Evolutionary conservation across 208 protist genomes (phyloP).

Genomic region (Trypanosoma theileri): DNA sequence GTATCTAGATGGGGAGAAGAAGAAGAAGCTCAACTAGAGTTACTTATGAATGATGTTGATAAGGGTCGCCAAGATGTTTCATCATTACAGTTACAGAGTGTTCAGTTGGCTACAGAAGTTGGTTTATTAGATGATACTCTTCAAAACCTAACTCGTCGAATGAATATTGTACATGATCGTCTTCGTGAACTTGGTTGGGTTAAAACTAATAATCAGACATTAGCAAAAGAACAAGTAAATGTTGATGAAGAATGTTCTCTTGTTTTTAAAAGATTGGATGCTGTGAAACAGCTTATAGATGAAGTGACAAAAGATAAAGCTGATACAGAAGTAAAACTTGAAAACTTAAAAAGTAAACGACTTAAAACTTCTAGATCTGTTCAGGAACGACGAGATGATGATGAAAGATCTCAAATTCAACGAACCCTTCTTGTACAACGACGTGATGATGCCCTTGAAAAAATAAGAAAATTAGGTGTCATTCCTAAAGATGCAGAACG

Average conservation of each 20-base stretch:
- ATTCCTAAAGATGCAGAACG: constrained; percentile 60
- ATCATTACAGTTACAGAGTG: constrained; percentile 39
- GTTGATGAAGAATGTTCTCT: constrained; percentile 53
- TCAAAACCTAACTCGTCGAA: constrained; percentile 52
- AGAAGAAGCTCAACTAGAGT: constrained; percentile 74
- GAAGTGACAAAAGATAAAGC: constrained; percentile 42
- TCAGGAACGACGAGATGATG: constrained; percentile 63
- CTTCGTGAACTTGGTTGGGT: constrained; percentile 65
- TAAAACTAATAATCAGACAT: constrained; percentile 36
- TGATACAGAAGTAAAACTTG: constrained; percentile 43
- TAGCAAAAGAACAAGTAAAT: constrained; percentile 41
- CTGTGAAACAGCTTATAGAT: constrained; percentile 47
- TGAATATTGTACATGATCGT: constrained; percentile 55
- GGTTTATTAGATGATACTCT: constrained; percentile 73
- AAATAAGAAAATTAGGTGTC: constrained; percentile 93
- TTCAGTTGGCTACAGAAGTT: constrained; percentile 66
- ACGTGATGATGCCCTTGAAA: constrained; percentile 81
- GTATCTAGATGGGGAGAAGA: constrained; percentile 48
- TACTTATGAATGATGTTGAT: constrained; percentile 47
- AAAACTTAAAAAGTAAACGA: constrained; percentile 41
- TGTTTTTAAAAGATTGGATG: constrained; percentile 44
- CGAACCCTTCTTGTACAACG: constrained; percentile 71
- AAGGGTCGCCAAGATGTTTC: constrained; percentile 33
- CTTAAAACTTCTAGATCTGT: constrained; percentile 36
- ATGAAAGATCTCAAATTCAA: constrained; percentile 63